Evolutionary conservation across 352 stramenopile genomes (phyloP), one percentile per base, ranked within the genome.

Genomic region (Globisporangium ultimum): DNA sequence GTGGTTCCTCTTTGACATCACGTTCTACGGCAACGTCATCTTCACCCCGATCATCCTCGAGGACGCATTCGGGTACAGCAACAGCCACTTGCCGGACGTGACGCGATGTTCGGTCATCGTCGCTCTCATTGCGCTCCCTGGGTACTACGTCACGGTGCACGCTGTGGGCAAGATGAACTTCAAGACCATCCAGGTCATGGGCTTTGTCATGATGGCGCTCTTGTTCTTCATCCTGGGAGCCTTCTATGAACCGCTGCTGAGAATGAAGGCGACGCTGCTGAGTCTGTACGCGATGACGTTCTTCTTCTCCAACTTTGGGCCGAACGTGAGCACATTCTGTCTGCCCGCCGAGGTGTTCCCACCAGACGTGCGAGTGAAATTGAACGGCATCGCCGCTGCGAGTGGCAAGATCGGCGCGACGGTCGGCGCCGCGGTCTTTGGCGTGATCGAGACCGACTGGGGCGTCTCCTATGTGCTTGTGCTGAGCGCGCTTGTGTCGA

Each of bases 1-100:
- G n/a, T 97, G 91, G 91, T 97, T 97, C 62, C 70, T 97, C 12
- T 97, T 97, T 60, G 91, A 97, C 71, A 76, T 97, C 34, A 83
- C 84, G 9, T 97, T 96, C 49, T 97, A 97, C 63, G 88, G 81
- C 36, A 96, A 97, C 62, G 70, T 91, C 43, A 80, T 97, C 58
- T 97, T 97, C 65, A 91, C 84, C 42, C 82, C 86, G 2, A 84
- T 89, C 45, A 89, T 95, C 55, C 51, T 95, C 10, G 66, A 89
- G 55, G 81, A 88, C 60, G 82, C 80, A 9, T 89, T 82, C 47
- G 78, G 68, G 4, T 80, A 78, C 56, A 72, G 82, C 47, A 80
- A 76, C 28, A 74, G 73, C 46, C 77, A 86, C 56, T 65, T 88
- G 41, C 66, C 65, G 1, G 71, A 88, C 52, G 74, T 90, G 11